Base-by-base conservation (phyloP, 208 protist genomes). In the Trypanosoma boissoni region DNA sequence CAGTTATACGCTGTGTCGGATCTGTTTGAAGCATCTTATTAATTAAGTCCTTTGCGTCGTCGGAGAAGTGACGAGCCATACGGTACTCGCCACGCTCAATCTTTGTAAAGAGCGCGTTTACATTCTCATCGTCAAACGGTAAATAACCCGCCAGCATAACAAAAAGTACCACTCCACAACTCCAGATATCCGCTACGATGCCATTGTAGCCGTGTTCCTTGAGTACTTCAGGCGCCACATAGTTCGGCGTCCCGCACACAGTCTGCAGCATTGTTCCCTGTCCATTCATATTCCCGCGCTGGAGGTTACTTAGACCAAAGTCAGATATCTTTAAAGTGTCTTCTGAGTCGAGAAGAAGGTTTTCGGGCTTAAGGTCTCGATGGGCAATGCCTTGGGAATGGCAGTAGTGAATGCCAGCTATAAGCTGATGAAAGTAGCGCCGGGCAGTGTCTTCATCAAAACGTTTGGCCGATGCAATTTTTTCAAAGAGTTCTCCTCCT, bases 401-500 rank as follows among this genome's bases (percentile, higher is more conserved):
- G 73, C 91, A 97, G 69, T 97, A 98, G 57, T 78, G 61, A 26
- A 98, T 73, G 18, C 91, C 94, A 12, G 75, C 68, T 24, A 98
- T 94, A 9, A 98, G 78, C 75, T 98, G 94, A 57, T 97, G 92
- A 63, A 98, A 98, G 77, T 97, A 98, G 31, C 84, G 41, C 0
- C 94, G 79, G 2, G 89, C 91, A n/a, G 68, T 89, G 8, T 62
- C 32, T 62, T 98, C 95, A 29, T 76, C 55, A 55, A 97, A 96
- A 46, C 76, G 70, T 28, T 80, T 85, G 20, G 72, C 76, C n/a
- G 49, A 55, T 3, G 76, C 78, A 49, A 98, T 96, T 42, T 87
- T 88, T 29, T 95, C 86, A 49, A 97, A 97, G 34, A 98, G 74
- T 70, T 98, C 94, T 0, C 96, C 96, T 44, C 94, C 91, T 29